Conservation (phyloP, 768 basidiomycete species). For the Pleurotus tuber-regium region DNA sequence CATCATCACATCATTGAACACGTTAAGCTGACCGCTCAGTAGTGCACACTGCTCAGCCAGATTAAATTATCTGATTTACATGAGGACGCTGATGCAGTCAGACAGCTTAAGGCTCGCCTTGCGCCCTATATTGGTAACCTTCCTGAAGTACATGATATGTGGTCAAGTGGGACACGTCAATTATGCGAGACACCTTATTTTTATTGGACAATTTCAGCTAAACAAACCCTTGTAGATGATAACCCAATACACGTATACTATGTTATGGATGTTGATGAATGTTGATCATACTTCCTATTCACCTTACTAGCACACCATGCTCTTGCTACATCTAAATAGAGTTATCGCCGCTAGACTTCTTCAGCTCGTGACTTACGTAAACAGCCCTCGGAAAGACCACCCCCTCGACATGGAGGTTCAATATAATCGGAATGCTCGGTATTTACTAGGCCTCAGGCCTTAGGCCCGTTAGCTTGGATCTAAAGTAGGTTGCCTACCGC, state of each 20-base stretch:
- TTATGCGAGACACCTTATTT: background rate
- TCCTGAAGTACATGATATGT: constrained; percentile 32
- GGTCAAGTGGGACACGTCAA: background rate
- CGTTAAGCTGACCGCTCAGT: constrained; percentile 2
- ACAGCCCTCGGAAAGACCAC: no score
- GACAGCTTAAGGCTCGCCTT: constrained; percentile 38
- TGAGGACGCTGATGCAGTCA: constrained; percentile 35
- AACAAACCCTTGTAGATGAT: background rate
- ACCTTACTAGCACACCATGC: no score
- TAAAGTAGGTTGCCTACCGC: no score
- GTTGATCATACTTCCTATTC: background rate
- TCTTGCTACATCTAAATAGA: no score
- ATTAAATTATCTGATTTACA: constrained; percentile 41
- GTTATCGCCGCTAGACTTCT: no score
- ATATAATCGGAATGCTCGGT: no score
- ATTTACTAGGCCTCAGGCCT: no score
- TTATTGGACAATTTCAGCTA: background rate
- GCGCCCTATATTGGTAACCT: constrained; percentile 48
- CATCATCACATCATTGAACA: background rate
- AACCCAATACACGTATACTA: background rate
- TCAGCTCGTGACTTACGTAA: no score
- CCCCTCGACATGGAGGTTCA: no score
- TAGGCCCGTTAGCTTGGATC: no score
- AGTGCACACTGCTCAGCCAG: constrained; percentile 46
- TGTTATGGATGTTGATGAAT: background rate